Evolutionary conservation across 108 stramenopile genomes (phyloP).

Genomic region (Cyclotella cryptica): DNA sequence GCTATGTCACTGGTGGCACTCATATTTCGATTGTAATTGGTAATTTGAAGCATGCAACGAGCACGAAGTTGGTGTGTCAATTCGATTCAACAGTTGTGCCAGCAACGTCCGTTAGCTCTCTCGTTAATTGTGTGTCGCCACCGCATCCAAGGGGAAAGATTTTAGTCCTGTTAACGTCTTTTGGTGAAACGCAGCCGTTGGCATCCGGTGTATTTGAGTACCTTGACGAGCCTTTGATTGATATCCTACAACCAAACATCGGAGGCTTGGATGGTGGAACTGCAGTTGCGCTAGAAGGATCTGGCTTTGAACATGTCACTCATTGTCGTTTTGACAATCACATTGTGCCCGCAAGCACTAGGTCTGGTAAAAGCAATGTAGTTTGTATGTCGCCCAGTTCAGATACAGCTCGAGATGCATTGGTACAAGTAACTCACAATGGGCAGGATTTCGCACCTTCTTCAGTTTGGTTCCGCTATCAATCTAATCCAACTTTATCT

Average conservation of each 20-base stretch:
- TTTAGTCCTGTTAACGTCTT: slow-evolving; percentile 21
- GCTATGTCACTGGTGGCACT: slow-evolving; percentile 48
- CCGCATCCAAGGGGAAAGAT: slow-evolving; percentile 9
- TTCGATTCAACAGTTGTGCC: slow-evolving; percentile 29
- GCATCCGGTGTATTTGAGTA: slow-evolving; percentile 46
- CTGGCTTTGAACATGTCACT: slow-evolving; percentile 30
- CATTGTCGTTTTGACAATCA: slow-evolving; percentile 39
- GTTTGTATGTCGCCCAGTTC: slow-evolving; percentile 28
- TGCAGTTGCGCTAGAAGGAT: slow-evolving; percentile 22
- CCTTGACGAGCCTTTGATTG: slow-evolving; percentile 31
- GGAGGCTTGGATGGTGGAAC: slow-evolving; percentile 48
- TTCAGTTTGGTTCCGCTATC: slow-evolving; percentile 29
- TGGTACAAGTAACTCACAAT: slow-evolving; percentile 48
- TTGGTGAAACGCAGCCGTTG: slow-evolving; percentile 19
- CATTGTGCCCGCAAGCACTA: slow-evolving; percentile 25
- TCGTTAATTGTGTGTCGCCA: slow-evolving; percentile 39
- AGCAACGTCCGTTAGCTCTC: slow-evolving; percentile 8
- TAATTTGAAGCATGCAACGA: slow-evolving; percentile 31
- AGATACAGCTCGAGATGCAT: slow-evolving; percentile 12
- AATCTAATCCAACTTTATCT: slow-evolving; percentile 32
- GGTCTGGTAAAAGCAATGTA: slow-evolving; percentile 10
- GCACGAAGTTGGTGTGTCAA: slow-evolving; percentile 27
- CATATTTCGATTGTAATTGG: slow-evolving; percentile 32
- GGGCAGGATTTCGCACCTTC: slow-evolving; percentile 30
- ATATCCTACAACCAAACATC: slow-evolving; percentile 25